Evolutionary conservation across 345 rosid genomes (phyloP).

Genomic region (Salix purpurea): DNA sequence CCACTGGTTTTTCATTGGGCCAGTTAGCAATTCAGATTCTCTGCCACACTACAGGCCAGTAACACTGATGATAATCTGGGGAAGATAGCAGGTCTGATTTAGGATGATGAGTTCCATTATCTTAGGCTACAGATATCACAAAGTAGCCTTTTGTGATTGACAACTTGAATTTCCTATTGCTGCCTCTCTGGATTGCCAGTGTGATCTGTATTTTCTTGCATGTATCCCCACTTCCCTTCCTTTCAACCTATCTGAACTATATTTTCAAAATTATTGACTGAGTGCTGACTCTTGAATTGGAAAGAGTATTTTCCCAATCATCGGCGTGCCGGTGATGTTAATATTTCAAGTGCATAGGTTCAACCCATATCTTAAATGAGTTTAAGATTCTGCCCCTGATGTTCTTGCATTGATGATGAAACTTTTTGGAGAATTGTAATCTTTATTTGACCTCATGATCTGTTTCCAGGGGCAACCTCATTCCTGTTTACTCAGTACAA

Average conservation of each 20-base stretch:
- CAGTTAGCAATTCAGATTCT: neutral
- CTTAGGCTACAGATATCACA: too few relatives aligned
- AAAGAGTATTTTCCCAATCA: neutral
- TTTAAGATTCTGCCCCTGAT: neutral
- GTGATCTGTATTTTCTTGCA: too few relatives aligned
- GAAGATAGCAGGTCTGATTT: too few relatives aligned
- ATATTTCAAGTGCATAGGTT: neutral
- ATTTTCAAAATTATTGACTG: neutral
- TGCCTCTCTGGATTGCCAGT: too few relatives aligned
- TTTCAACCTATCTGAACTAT: neutral
- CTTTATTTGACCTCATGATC: neutral
- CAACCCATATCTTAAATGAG: neutral
- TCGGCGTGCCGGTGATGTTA: neutral
- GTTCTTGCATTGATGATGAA: neutral
- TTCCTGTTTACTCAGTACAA: slow-evolving; percentile 57
- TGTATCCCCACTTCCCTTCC: too few relatives aligned
- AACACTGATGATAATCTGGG: neutral
- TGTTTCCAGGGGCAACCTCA: slow-evolving; percentile 57
- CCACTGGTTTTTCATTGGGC: neutral
- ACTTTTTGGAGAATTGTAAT: neutral
- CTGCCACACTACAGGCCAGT: neutral
- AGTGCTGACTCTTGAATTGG: neutral
- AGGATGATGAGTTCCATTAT: neutral
- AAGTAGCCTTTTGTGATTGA: too few relatives aligned
- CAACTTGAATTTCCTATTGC: too few relatives aligned